Conservation (phyloP, 148 eudicot genomes). For the Nepenthes gracilis region DNA sequence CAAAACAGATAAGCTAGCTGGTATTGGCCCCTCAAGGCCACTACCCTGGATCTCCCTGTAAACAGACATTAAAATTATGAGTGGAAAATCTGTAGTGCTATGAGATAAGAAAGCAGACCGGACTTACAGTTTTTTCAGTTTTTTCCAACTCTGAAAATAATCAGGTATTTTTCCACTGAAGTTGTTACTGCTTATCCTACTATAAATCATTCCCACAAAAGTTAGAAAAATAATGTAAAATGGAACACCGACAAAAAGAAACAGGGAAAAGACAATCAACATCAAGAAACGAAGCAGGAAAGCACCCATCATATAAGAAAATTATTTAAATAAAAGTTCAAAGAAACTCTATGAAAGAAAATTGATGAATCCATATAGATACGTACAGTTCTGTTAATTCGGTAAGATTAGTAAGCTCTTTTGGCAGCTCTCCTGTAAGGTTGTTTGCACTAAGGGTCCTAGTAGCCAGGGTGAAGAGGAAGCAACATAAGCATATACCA, state of each 20-base stretch:
- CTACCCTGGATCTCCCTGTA: slow-evolving; percentile 54
- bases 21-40: slow-evolving; percentile 68
- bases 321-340: background rate
- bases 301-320: background rate
- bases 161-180: slow-evolving; percentile 45
- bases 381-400: slow-evolving; percentile 45
- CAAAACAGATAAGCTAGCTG: slow-evolving; percentile 39
- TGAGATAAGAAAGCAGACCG: background rate
- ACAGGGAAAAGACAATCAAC: background rate
- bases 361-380: background rate
- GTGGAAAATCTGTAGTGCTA: background rate
- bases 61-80: background rate
- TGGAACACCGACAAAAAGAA: background rate
- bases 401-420: slow-evolving; percentile 25
- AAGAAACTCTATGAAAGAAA: background rate
- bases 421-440: slow-evolving; percentile 41
- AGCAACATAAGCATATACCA: background rate
- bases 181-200: slow-evolving; percentile 43
- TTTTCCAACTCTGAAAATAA: slow-evolving; percentile 30
- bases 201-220: slow-evolving; percentile 10
- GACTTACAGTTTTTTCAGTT: slow-evolving; percentile 37
- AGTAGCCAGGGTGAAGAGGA: slow-evolving; percentile 2
- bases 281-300: background rate
- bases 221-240: background rate
- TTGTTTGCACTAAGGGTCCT: slow-evolving; percentile 42